Evolutionary conservation across 495 filamentous ascomycete genomes (phyloP).

Genomic region (Penicillium paradoxum): DNA sequence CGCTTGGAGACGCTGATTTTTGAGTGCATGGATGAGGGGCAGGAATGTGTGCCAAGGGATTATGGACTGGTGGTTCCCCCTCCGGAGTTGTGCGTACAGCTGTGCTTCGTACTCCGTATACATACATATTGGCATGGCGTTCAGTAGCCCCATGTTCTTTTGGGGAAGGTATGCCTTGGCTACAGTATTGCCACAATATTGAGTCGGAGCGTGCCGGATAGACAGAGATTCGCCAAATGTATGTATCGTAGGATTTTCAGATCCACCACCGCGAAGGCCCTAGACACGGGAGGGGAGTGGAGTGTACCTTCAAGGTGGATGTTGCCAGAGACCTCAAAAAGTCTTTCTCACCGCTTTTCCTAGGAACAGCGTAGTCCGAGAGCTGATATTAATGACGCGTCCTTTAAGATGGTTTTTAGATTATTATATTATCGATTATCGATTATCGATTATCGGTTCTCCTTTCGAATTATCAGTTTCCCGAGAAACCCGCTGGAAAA

Average conservation of each 20-base stretch:
- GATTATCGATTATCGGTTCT: background rate
- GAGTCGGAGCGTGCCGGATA: constrained; percentile 24
- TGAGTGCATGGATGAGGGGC: background rate
- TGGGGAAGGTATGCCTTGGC: constrained; percentile 11
- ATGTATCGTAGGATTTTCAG: constrained; percentile 8
- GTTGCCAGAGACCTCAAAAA: background rate
- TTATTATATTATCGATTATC: background rate
- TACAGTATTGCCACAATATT: constrained; percentile 4
- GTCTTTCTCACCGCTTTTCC: constrained; percentile 19
- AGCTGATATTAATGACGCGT: constrained; percentile 21
- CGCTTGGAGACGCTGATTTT: constrained; percentile 1
- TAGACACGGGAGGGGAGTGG: constrained; percentile 20
- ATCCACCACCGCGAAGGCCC: constrained; percentile 1
- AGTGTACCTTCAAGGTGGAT: background rate
- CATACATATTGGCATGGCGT: background rate
- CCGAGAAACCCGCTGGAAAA: constrained; percentile 27
- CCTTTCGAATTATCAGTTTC: constrained; percentile 5
- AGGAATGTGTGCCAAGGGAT: background rate
- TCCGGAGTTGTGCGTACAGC: background rate
- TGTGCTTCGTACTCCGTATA: background rate
- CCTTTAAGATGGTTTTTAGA: constrained; percentile 1
- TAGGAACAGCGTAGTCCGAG: constrained; percentile 8
- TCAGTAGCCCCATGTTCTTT: background rate
- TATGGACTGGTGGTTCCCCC: too few species aligned
- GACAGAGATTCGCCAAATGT: constrained; percentile 10